A percentile compares a stretch with the other conserved stretches of the same genome.
Conservation (phyloP, 73 alveolate species). For the Stentor coeruleus region DNA sequence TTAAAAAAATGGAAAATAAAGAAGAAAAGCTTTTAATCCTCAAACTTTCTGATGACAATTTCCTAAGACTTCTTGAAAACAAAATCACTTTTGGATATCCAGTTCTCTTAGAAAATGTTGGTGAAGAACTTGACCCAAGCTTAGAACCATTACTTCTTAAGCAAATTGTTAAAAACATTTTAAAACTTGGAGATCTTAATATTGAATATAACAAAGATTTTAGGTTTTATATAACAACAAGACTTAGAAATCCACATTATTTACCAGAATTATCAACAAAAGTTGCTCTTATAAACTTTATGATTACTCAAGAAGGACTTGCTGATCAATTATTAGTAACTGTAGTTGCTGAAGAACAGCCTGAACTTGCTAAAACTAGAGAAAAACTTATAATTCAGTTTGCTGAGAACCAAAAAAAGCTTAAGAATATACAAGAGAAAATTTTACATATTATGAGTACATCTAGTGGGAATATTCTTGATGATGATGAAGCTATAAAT, state of each 20-base stretch:
- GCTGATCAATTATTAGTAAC: constrained; percentile 95
- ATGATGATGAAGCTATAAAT: constrained; percentile 94
- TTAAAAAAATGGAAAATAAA: constrained; percentile 68
- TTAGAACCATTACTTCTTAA: constrained; percentile 95
- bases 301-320: constrained; percentile 98
- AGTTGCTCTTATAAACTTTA: constrained; percentile 94
- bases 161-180: constrained; percentile 62
- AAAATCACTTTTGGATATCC: constrained; percentile 91
- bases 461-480: constrained; percentile 92
- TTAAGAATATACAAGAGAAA: constrained; percentile 92
- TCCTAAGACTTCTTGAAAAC: constrained; percentile 57
- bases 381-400: constrained; percentile 93
- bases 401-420: constrained; percentile 92
- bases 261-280: constrained; percentile 96
- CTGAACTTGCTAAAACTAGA: constrained; percentile 97
- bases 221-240: constrained; percentile 96
- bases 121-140: constrained; percentile 95
- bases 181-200: constrained; percentile 89
- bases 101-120: constrained; percentile 67
- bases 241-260: constrained; percentile 98
- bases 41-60: constrained; percentile 83
- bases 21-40: constrained; percentile 47
- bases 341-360: constrained; percentile 98
- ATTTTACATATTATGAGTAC: constrained; percentile 78
- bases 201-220: constrained; percentile 95